phyloP scores from a whole-genome alignment of 495 filamentous ascomycete genomes.

The Aspergillus conjunctus region DNA sequence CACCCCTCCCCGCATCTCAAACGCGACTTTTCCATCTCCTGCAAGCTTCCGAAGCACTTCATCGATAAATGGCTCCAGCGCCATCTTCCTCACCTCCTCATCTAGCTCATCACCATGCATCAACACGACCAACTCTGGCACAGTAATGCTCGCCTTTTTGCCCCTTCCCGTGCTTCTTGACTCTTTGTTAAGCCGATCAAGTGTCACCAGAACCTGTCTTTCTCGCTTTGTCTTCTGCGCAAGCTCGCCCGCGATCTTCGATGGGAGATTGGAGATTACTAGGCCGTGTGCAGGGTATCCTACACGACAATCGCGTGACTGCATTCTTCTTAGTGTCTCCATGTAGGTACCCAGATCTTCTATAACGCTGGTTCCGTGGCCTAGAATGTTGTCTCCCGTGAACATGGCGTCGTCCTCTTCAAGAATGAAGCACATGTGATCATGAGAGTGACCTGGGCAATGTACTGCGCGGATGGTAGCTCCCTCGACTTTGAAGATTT shows the following conservation, averaged over 20 bases:
- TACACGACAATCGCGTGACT: constrained; percentile 26
- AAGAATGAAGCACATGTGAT: constrained; percentile 53
- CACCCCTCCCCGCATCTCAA: constrained; percentile 39
- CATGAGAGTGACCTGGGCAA: constrained; percentile 44
- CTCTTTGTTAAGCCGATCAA: constrained; percentile 13
- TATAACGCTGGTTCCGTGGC: constrained; percentile 37
- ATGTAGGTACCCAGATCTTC: constrained; percentile 45
- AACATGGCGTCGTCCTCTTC: constrained; percentile 74
- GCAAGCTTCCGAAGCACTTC: constrained; percentile 53
- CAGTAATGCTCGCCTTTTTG: constrained; percentile 35
- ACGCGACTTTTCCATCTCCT: constrained; percentile 51
- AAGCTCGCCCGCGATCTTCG: constrained; percentile 35
- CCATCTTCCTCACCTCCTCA: constrained; percentile 27
- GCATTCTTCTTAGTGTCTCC: constrained; percentile 36
- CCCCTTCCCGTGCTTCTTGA: constrained; percentile 14
- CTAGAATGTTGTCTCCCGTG: constrained; percentile 72
- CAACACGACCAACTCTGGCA: constrained; percentile 38
- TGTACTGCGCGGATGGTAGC: constrained; percentile 44
- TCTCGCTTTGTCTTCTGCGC: constrained; percentile 41
- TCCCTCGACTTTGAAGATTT: constrained; percentile 42
- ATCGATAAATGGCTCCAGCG: constrained; percentile 49
- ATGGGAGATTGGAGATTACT: constrained; percentile 36
- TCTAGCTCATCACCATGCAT: constrained; percentile 42
- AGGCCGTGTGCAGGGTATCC: constrained; percentile 50
- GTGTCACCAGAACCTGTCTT: constrained; percentile 34